Evolutionary conservation across 768 basidiomycete species (phyloP).

Genomic region (Suillus clintonianus): DNA sequence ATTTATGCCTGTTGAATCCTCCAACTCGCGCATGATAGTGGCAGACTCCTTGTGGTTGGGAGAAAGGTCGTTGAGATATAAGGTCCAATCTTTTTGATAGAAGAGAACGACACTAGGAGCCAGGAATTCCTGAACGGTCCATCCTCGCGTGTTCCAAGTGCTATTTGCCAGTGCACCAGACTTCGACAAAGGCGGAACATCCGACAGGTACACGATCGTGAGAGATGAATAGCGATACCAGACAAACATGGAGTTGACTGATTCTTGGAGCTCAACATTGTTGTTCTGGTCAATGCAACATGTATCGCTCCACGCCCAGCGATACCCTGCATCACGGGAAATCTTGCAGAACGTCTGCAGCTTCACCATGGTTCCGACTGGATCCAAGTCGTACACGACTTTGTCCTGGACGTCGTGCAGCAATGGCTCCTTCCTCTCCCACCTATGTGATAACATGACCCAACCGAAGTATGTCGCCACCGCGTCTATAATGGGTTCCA

Average conservation of each 20-base stretch:
- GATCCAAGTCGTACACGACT: neutral
- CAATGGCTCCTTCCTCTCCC: neutral
- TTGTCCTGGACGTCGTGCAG: neutral
- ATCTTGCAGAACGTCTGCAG: neutral
- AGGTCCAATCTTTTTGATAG: slow-evolving; percentile 23
- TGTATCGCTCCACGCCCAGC: neutral
- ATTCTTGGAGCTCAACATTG: neutral
- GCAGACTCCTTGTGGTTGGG: neutral
- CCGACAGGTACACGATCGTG: neutral
- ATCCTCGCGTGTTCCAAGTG: slow-evolving; percentile 22
- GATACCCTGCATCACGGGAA: neutral
- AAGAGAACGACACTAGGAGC: slow-evolving; percentile 28
- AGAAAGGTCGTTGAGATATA: slow-evolving; percentile 2
- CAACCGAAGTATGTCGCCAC: neutral
- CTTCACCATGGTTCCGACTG: neutral
- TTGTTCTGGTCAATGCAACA: neutral
- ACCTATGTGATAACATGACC: neutral
- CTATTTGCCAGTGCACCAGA: neutral
- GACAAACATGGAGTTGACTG: slow-evolving; percentile 11
- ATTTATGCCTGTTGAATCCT: neutral
- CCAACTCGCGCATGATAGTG: neutral
- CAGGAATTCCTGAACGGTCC: slow-evolving; percentile 29
- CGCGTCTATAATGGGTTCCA: neutral
- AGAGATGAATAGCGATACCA: slow-evolving; percentile 14
- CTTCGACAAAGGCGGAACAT: neutral